phyloP scores from a whole-genome alignment of 306 rosid species.

The Cicer cuneatum region DNA sequence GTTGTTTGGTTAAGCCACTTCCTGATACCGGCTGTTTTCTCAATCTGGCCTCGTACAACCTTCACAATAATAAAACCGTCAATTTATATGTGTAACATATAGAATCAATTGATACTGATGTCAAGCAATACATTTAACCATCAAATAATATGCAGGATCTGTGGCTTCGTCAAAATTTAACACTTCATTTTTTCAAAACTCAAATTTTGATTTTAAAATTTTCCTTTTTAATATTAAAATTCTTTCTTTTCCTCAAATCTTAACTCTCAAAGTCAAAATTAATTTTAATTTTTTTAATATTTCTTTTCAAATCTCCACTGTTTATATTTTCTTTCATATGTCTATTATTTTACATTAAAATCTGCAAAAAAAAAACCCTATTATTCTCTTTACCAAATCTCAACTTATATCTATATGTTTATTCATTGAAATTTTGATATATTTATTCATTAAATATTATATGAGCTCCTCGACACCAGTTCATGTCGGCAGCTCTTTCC shows the following conservation, averaged over 20 bases:
- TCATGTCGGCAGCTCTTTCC: not conserved
- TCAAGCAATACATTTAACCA: not conserved
- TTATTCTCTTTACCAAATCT: not conserved
- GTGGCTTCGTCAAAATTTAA: not conserved
- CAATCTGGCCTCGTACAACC: slow-evolving; percentile 74
- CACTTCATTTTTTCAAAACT: not conserved
- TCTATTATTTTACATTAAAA: slow-evolving; percentile 1
- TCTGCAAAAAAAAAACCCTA: not conserved
- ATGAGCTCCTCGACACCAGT: not conserved
- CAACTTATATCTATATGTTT: not conserved
- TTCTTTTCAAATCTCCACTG: not conserved
- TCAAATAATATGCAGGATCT: not conserved
- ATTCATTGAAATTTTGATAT: not conserved
- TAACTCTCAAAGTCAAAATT: not conserved
- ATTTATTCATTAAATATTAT: not conserved
- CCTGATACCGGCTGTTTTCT: slow-evolving; percentile 60
- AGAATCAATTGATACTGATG: not conserved
- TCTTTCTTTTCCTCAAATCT: not conserved
- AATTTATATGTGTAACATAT: not conserved
- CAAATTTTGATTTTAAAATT: not conserved
- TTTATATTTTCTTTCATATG: not conserved
- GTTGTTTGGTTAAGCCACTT: slow-evolving; percentile 57
- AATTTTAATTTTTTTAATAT: not conserved
- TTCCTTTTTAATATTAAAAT: not conserved
- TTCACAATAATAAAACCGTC: slow-evolving; percentile 47